Evolutionary conservation across 2,329 filamentous ascomycete genomes (phyloP).

Genomic region (Coniochaeta ligniaria): DNA sequence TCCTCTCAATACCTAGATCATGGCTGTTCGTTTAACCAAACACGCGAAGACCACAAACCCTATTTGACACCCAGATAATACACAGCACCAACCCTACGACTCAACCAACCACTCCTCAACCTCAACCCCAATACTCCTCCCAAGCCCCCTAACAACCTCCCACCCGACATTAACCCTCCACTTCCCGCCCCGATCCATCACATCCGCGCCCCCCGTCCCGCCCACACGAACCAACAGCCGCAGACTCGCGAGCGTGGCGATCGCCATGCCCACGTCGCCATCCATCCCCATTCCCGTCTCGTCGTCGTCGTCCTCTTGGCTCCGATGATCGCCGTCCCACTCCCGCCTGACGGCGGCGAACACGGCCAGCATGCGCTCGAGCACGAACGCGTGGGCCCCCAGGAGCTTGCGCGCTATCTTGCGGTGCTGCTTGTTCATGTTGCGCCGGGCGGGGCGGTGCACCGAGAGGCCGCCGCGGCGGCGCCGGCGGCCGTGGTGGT

Average conservation of each 20-base stretch:
- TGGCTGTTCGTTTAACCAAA: not conserved
- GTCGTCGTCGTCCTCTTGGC: slow-evolving; percentile 20
- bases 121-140: slow-evolving; percentile 69
- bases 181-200: slow-evolving; percentile 61
- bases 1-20: no score
- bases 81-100: not conserved
- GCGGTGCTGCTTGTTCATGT: slow-evolving; percentile 44
- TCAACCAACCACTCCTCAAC: slow-evolving; percentile 71
- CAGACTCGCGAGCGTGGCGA: slow-evolving; percentile 68
- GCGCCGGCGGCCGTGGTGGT: slow-evolving; percentile 45
- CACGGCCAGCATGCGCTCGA: slow-evolving; percentile 74
- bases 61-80: not conserved
- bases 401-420: slow-evolving; percentile 73
- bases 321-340: slow-evolving; percentile 29
- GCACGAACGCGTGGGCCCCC: slow-evolving; percentile 67
- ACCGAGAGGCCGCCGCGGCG: slow-evolving; percentile 40
- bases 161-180: slow-evolving; percentile 76
- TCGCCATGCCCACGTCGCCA: slow-evolving; percentile 52
- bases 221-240: slow-evolving; percentile 62
- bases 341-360: slow-evolving; percentile 58
- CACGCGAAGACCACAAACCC: not conserved
- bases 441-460: slow-evolving; percentile 16
- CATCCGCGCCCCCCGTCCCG: slow-evolving; percentile 42
- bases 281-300: slow-evolving; percentile 28
- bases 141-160: slow-evolving; percentile 66